phyloP scores from a whole-genome alignment of 1,284 basidiomycete genomes.

The Pseudozyma tsukubaensis region DNA sequence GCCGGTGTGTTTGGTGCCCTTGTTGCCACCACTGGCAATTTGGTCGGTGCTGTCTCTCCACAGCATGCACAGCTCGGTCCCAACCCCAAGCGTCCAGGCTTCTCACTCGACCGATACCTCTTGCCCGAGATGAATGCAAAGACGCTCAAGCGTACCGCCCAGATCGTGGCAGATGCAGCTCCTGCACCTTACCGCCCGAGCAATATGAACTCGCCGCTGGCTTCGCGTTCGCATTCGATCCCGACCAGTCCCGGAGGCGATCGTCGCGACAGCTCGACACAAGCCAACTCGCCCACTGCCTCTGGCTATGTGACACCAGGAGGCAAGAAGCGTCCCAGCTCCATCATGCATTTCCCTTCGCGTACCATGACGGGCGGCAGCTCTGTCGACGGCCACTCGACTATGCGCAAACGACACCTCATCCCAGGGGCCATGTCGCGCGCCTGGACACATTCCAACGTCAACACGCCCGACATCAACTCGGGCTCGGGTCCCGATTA shows the following conservation, averaged over 20 bases:
- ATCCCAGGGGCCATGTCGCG: conserved; percentile 39
- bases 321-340: conserved; percentile 42
- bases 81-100: conserved; percentile 77
- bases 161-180: conserved; percentile 66
- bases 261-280: conserved; percentile 40
- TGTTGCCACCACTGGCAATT: conserved; percentile 78
- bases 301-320: conserved; percentile 40
- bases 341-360: conserved; percentile 49
- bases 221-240: conserved; percentile 41
- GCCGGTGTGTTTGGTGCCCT: conserved; percentile 81
- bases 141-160: conserved; percentile 64
- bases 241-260: conserved; percentile 43
- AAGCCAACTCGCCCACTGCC: conserved; percentile 37
- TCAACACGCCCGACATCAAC: conserved; percentile 57
- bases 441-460: conserved; percentile 46
- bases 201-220: conserved; percentile 37
- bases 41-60: conserved; percentile 67
- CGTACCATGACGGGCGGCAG: conserved; percentile 46
- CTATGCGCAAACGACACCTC: conserved; percentile 19
- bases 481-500: conserved; percentile 53
- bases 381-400: conserved; percentile 23
- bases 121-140: conserved; percentile 68
- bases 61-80: conserved; percentile 73
- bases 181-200: conserved; percentile 46
- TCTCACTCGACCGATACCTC: conserved; percentile 75